phyloP scores from a whole-genome alignment of 495 filamentous ascomycete genomes.

The Penicillium dipodomyicola region DNA sequence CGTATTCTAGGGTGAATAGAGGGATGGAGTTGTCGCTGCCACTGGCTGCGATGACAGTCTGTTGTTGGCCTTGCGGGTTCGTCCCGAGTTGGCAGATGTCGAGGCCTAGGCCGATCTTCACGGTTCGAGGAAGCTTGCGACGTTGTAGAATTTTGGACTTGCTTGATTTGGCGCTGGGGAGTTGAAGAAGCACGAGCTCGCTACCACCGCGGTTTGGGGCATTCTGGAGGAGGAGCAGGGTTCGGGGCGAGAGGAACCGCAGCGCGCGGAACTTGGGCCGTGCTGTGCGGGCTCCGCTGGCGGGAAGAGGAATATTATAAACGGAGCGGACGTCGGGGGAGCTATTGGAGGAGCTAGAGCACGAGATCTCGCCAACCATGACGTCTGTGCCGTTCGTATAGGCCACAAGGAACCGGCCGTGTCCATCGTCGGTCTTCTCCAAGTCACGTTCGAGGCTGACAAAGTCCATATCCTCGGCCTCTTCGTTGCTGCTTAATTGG shows the following conservation, averaged over 20 bases:
- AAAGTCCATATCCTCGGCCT: constrained; percentile 82
- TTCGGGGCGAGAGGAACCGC: constrained; percentile 66
- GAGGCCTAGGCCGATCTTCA: constrained; percentile 68
- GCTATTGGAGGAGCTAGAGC: constrained; percentile 42
- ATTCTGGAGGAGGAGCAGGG: constrained; percentile 52
- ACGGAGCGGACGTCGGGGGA: constrained; percentile 55
- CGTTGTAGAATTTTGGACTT: constrained; percentile 47
- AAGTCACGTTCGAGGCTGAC: constrained; percentile 45
- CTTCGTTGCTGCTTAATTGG: constrained; percentile 56
- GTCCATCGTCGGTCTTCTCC: constrained; percentile 21
- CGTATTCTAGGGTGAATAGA: constrained; percentile 68
- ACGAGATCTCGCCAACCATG: constrained; percentile 43
- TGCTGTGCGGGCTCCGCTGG: constrained; percentile 34
- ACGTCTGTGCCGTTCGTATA: constrained; percentile 82
- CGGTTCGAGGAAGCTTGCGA: constrained; percentile 53
- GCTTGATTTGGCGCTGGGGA: constrained; percentile 26
- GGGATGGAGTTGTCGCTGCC: constrained; percentile 80
- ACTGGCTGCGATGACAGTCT: constrained; percentile 77
- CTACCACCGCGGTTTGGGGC: constrained; percentile 56
- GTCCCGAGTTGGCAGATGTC: constrained; percentile 66
- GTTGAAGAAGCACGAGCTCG: constrained; percentile 66
- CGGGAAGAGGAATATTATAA: constrained; percentile 60
- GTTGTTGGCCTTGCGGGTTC: constrained; percentile 56
- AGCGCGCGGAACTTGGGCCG: constrained; percentile 60
- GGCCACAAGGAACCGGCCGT: constrained; percentile 62